These are phyloP conservation scores for Calonectria fujianensis DNA, from an alignment of 2,329 filamentous ascomycete genomes.

Conservation along the genomic window DNA sequence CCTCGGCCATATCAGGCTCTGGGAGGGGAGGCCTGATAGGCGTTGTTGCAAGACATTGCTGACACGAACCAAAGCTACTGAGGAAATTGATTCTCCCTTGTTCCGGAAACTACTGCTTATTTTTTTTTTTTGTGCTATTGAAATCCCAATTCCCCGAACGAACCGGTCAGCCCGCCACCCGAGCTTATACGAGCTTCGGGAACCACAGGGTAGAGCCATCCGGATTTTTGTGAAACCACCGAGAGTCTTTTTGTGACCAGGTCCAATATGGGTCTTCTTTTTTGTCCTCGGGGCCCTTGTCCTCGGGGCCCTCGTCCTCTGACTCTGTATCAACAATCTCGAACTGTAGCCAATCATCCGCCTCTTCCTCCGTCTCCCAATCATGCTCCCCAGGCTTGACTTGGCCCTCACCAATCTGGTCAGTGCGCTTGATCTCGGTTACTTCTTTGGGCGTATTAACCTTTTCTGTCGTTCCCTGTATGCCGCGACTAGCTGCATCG, in stretches of 20 bases:
- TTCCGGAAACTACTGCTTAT: not conserved
- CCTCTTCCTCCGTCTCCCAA: not conserved
- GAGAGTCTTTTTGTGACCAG: conserved; percentile 29
- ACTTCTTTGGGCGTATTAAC: not conserved
- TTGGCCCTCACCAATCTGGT: not conserved
- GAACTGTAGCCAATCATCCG: not conserved
- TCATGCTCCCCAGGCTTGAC: not conserved
- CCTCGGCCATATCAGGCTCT: not conserved
- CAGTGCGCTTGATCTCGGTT: not conserved
- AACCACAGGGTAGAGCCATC: conserved; percentile 33
- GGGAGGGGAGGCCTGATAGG: not conserved
- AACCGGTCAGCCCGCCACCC: not conserved
- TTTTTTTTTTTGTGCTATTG: not conserved
- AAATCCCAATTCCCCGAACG: conserved; percentile 3
- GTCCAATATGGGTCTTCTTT: conserved; percentile 33
- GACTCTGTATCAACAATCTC: conserved; percentile 18
- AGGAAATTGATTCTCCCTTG: not conserved
- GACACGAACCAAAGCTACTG: not conserved
- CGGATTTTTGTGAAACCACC: conserved; percentile 25
- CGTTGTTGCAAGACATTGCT: not conserved
- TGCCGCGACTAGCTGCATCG: not conserved
- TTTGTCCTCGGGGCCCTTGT: not conserved
- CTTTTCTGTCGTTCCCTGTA: not conserved
- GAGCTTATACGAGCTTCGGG: conserved; percentile 15
- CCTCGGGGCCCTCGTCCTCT: not conserved